Evolutionary conservation across 352 stramenopile species (phyloP), one percentile per base, ranked within the genome.

Genomic region (Phytophthora multivora): DNA sequence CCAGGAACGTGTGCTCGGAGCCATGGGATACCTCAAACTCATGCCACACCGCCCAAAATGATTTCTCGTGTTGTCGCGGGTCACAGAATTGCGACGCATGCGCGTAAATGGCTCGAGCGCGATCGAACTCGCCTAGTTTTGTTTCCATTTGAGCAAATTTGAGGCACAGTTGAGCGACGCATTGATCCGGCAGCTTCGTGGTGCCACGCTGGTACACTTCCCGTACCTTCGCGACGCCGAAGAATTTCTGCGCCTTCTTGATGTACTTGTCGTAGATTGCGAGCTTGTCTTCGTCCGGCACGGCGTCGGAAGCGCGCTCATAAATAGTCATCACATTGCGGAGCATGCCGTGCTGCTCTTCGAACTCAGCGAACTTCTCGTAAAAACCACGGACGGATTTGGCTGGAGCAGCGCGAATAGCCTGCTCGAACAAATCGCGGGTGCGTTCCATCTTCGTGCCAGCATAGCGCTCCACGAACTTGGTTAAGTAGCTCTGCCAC

Each of bases 21-120:
- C 98, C 98, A 69, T 99, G 90, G 9, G 91, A 86, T 10, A 98
- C 90, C 64, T 98, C 95, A 59, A 98, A 98, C 13, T 98, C 91
- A 65, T 97, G 83, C 98, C 98, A 99, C 11, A 90, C 66, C 28
- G 90, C 91, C 98, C 98, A 99, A 68, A 99, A 99, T 25, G 88
- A 85, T 3, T 80, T 84, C 54, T 97, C 88, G 59, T 98, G 82
- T 23, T 88, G 79, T n/a, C 95, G 82, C 3, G 97, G 97, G 74
- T 99, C 97, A 38, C 96, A 98, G 57, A 99, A 99, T 82, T 99
- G 97, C 5, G 96, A 93, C 10, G 95, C 96, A 68, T 99, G 98
- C 0, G 84, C 78, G 51, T 98, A 97, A 7, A 99, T 96, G 10
- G 90, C 96, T 15, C 98, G 79, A 1, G 98, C 98, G 46, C 98